These are phyloP conservation scores for Carpinus fangiana DNA, from an alignment of 306 rosid genomes.

Conservation along the genomic window DNA sequence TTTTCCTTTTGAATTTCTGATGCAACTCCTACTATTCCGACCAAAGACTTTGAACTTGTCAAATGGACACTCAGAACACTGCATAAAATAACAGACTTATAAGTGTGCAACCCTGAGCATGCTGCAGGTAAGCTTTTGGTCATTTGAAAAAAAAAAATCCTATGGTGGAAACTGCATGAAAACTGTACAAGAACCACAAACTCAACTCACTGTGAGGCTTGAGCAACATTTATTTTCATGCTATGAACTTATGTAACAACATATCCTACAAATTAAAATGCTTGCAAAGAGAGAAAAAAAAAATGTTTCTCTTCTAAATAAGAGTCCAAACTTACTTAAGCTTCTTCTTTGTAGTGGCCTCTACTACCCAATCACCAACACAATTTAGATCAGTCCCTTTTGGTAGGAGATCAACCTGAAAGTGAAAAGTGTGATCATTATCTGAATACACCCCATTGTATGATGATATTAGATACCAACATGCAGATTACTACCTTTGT, in stretches of 20 bases:
- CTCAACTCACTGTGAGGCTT: no score
- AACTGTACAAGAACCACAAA: no score
- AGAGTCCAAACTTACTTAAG: conserved; percentile 59
- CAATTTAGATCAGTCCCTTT: conserved; percentile 90
- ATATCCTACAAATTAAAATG: conserved; percentile 19
- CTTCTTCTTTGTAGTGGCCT: conserved; percentile 78
- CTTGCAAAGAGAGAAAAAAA: neutral
- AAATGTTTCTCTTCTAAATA: neutral
- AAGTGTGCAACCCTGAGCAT: conserved; percentile 12
- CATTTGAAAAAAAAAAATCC: neutral
- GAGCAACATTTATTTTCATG: no score
- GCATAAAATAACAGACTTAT: conserved; percentile 35
- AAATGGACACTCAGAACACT: conserved; percentile 85
- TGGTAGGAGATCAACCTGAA: conserved; percentile 88
- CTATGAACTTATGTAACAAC: neutral
- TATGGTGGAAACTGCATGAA: neutral
- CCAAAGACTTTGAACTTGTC: conserved; percentile 90
- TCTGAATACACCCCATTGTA: neutral
- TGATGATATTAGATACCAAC: neutral
- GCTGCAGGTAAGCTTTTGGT: neutral
- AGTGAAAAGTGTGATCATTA: conserved; percentile 21
- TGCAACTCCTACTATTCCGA: conserved; percentile 80
- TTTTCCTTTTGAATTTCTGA: conserved; percentile 90
- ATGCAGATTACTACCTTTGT: conserved; percentile 64
- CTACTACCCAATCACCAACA: conserved; percentile 94